Evolutionary conservation across 768 basidiomycete genomes (phyloP).

Genomic region (Lyophyllum semitale): DNA sequence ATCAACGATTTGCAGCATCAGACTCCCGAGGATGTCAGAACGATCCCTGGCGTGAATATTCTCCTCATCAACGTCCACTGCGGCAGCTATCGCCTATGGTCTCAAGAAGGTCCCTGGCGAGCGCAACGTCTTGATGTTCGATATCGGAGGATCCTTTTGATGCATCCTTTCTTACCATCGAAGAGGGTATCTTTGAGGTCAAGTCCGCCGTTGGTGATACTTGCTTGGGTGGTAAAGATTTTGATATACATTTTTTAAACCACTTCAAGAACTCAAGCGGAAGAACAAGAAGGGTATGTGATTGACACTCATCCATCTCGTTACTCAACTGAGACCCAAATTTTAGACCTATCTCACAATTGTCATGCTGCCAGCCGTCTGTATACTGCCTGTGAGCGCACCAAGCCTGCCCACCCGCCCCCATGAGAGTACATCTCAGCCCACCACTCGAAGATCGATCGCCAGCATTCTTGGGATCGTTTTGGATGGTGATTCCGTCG

Average conservation of each 20-base stretch:
- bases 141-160: constrained; percentile 98
- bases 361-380: constrained; percentile 96
- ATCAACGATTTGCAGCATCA: constrained; percentile 99
- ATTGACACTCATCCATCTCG: background rate
- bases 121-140: constrained; percentile 96
- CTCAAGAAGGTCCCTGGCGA: constrained; percentile 90
- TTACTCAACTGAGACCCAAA: constrained; percentile 12
- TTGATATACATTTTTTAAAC: constrained; percentile 96
- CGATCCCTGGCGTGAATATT: constrained; percentile 91
- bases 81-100: constrained; percentile 97
- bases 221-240: constrained; percentile 97
- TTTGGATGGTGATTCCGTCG: constrained; percentile 96
- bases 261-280: constrained; percentile 98
- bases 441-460: constrained; percentile 97
- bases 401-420: constrained; percentile 96
- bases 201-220: constrained; percentile 98
- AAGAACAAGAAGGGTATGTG: constrained; percentile 90
- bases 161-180: constrained; percentile 94
- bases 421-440: constrained; percentile 97
- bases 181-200: constrained; percentile 98
- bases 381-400: constrained; percentile 96
- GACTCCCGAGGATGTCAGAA: constrained; percentile 97
- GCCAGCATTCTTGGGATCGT: constrained; percentile 94
- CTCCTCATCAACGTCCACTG: constrained; percentile 99
- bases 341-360: constrained; percentile 80